phyloP scores from a whole-genome alignment of 305 asterid species.

The Rubia peregrina region DNA sequence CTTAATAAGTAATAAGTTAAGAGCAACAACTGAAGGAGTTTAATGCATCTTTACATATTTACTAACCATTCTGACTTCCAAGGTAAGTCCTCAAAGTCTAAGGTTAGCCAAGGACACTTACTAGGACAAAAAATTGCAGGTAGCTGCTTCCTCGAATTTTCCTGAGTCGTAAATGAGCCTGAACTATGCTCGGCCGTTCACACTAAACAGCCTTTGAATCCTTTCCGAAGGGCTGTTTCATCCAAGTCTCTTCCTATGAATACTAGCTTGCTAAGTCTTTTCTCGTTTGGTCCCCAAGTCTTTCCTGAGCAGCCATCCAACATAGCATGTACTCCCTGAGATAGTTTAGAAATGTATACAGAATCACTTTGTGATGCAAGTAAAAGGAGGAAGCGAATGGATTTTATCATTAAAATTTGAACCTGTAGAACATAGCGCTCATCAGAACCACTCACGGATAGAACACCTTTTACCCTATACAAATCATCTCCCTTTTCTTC shows the following conservation, averaged over 20 bases:
- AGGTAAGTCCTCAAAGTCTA: background rate
- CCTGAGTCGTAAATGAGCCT: background rate
- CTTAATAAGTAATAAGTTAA: background rate
- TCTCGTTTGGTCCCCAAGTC: slow-evolving; percentile 70
- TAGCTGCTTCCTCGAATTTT: background rate
- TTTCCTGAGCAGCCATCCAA: slow-evolving; percentile 89
- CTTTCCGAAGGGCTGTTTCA: slow-evolving; percentile 71
- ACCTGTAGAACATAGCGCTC: slow-evolving; percentile 92
- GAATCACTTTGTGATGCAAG: background rate
- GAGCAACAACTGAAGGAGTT: background rate
- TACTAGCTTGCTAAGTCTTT: slow-evolving; percentile 76
- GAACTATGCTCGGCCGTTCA: slow-evolving; percentile 13
- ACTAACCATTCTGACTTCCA: background rate
- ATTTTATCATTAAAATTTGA: slow-evolving; percentile 10
- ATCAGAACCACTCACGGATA: slow-evolving; percentile 62
- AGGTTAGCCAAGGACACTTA: background rate
- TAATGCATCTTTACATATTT: background rate
- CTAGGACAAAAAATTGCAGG: background rate
- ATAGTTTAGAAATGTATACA: slow-evolving; percentile 6
- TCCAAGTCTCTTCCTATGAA: slow-evolving; percentile 83
- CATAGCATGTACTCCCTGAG: slow-evolving; percentile 73
- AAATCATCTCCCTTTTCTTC: slow-evolving; percentile 92
- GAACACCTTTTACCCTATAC: slow-evolving; percentile 87
- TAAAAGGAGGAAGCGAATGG: background rate
- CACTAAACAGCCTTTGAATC: slow-evolving; percentile 76